phyloP scores from a whole-genome alignment of 257 asterid species.

The Penstemon newberryi region DNA sequence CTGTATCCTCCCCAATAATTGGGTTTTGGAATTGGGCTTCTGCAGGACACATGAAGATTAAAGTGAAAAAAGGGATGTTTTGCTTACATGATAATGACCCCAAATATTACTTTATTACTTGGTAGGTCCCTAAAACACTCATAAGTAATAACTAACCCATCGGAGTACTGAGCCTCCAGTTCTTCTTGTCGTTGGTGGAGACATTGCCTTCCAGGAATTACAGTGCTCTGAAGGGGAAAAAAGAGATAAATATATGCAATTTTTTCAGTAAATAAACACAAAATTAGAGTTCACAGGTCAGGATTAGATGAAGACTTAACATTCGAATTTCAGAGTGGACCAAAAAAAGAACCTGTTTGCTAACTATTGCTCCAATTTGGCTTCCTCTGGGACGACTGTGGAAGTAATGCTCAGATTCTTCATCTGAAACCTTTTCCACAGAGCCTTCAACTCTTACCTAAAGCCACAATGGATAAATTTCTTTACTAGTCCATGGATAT shows the following conservation, averaged over 20 bases:
- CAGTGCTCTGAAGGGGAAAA: slow-evolving; percentile 50
- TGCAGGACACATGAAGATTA: slow-evolving; percentile 31
- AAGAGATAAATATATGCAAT: slow-evolving; percentile 22
- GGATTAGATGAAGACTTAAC: neutral
- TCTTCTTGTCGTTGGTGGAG: slow-evolving; percentile 56
- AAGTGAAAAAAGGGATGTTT: neutral
- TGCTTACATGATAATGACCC: neutral
- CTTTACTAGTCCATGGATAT: slow-evolving; percentile 20
- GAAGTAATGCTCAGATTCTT: slow-evolving; percentile 75
- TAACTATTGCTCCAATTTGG: slow-evolving; percentile 78
- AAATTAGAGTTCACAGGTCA: slow-evolving; percentile 18
- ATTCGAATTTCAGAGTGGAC: neutral
- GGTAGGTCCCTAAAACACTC: neutral
- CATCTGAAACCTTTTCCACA: slow-evolving; percentile 65
- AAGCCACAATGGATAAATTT: slow-evolving; percentile 16
- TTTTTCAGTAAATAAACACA: slow-evolving; percentile 19
- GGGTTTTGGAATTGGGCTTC: slow-evolving; percentile 66
- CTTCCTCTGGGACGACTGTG: slow-evolving; percentile 81
- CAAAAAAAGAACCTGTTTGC: slow-evolving; percentile 63
- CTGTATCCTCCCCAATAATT: slow-evolving; percentile 80
- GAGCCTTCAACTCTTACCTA: slow-evolving; percentile 85
- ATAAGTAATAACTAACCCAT: slow-evolving; percentile 51
- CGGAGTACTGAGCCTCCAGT: slow-evolving; percentile 60
- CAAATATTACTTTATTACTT: neutral
- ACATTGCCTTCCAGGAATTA: slow-evolving; percentile 61